Percentiles rank a stretch among this genome's conserved stretches.
These are phyloP conservation scores for Triticum dicoccoides DNA, from an alignment of 176 grass and related monocot species.

Conservation along the genomic window DNA sequence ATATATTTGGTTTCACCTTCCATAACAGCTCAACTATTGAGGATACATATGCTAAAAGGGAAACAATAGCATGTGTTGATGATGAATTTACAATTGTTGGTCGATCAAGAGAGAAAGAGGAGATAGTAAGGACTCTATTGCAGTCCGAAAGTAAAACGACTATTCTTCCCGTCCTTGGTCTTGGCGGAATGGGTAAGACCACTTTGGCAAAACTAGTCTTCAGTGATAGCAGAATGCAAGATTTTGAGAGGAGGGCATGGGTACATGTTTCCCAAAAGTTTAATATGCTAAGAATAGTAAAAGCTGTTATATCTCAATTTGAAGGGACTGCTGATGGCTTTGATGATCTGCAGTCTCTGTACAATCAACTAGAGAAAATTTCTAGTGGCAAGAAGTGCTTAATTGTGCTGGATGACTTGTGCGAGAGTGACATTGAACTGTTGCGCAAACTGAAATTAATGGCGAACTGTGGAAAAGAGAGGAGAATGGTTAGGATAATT, in stretches of 20 bases:
- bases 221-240: background rate
- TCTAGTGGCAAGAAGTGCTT: conserved; percentile 3
- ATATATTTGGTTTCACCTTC: background rate
- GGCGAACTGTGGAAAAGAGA: background rate
- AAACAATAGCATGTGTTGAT: background rate
- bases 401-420: conserved; percentile 20
- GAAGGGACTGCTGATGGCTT: background rate
- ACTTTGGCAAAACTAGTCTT: conserved; percentile 1
- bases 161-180: background rate
- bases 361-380: background rate
- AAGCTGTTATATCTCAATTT: conserved; percentile 2
- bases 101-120: conserved; percentile 2
- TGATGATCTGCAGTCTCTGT: background rate
- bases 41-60: background rate
- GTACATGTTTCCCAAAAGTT: conserved; percentile 7
- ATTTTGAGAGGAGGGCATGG: conserved; percentile 9
- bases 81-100: background rate
- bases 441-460: conserved; percentile 9
- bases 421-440: conserved; percentile 4
- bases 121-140: background rate
- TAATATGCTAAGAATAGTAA: background rate
- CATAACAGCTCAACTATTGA: background rate
- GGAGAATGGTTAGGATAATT: conserved; percentile 5
- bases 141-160: background rate
- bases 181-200: background rate